These are phyloP conservation scores for Baorangia bicolor DNA, from an alignment of 768 basidiomycete species.

Conservation along the genomic window DNA sequence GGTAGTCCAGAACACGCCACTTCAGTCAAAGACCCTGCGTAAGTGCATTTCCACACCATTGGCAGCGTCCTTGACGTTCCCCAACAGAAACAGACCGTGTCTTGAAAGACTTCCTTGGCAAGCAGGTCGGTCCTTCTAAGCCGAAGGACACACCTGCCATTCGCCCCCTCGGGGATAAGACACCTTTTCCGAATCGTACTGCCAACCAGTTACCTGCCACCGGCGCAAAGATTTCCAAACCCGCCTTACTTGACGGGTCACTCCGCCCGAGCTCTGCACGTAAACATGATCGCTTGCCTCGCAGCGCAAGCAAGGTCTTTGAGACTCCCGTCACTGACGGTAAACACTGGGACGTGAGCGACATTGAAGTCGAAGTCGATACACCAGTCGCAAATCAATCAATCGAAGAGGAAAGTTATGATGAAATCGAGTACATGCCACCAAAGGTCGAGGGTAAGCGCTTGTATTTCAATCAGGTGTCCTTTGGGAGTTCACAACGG, in stretches of 20 bases:
- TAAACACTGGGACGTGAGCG: slow-evolving; percentile 76
- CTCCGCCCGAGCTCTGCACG: slow-evolving; percentile 68
- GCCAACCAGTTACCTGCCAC: slow-evolving; percentile 34
- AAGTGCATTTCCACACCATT: not conserved
- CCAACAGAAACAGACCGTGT: slow-evolving; percentile 21
- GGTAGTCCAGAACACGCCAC: slow-evolving; percentile 35
- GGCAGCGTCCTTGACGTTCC: not conserved
- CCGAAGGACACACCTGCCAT: slow-evolving; percentile 21
- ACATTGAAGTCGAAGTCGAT: slow-evolving; percentile 42
- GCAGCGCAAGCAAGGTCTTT: slow-evolving; percentile 49
- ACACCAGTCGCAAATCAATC: slow-evolving; percentile 22
- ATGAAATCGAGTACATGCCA: slow-evolving; percentile 57
- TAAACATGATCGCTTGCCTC: slow-evolving; percentile 58
- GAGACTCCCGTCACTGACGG: slow-evolving; percentile 68
- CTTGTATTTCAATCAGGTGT: not conserved
- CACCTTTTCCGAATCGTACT: slow-evolving; percentile 68
- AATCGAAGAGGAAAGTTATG: slow-evolving; percentile 34
- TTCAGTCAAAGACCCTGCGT: slow-evolving; percentile 33
- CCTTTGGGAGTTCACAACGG: not conserved
- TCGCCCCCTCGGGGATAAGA: slow-evolving; percentile 71
- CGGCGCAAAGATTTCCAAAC: slow-evolving; percentile 37
- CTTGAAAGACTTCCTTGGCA: slow-evolving; percentile 23
- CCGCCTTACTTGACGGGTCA: slow-evolving; percentile 40
- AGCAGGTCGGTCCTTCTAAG: slow-evolving; percentile 29
- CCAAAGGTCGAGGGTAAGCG: slow-evolving; percentile 49